Conservation (phyloP, 2,329 filamentous ascomycete species). For the Fusarium torulosum region DNA sequence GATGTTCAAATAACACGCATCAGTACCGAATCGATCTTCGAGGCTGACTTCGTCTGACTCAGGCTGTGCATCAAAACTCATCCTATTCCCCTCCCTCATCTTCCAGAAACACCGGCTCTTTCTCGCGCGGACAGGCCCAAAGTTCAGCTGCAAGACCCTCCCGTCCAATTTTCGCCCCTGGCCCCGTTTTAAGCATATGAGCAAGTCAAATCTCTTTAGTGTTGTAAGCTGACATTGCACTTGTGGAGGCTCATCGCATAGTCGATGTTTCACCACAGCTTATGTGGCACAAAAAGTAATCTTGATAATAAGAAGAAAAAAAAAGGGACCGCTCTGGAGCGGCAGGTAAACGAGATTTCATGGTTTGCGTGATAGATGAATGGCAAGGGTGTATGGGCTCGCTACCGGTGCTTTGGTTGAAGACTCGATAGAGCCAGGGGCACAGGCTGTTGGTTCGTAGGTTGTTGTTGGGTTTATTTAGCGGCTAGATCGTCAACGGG, state of each 20-base stretch:
- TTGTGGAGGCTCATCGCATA: neutral
- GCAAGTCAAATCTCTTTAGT: neutral
- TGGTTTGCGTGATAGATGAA: neutral
- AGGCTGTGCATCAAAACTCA: neutral
- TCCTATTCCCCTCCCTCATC: neutral
- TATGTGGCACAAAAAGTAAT: conserved; percentile 10
- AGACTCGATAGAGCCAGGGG: neutral
- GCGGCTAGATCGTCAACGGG: neutral
- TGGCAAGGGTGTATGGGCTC: neutral
- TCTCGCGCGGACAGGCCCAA: neutral
- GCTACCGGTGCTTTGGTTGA: conserved; percentile 6
- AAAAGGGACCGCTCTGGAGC: conserved; percentile 23
- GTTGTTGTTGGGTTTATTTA: neutral
- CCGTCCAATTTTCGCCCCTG: neutral
- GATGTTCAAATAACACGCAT: neutral
- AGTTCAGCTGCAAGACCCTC: no score
- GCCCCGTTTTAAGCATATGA: conserved; percentile 36
- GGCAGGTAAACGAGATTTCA: neutral
- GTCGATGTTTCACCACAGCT: neutral
- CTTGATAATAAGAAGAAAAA: neutral
- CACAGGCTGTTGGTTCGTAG: neutral
- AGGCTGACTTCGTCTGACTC: neutral
- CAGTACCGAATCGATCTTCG: neutral
- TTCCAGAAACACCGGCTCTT: conserved; percentile 16
- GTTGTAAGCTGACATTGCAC: neutral